phyloP scores from a whole-genome alignment of 2,329 filamentous ascomycete genomes.

The Niveomyces coronatus region DNA sequence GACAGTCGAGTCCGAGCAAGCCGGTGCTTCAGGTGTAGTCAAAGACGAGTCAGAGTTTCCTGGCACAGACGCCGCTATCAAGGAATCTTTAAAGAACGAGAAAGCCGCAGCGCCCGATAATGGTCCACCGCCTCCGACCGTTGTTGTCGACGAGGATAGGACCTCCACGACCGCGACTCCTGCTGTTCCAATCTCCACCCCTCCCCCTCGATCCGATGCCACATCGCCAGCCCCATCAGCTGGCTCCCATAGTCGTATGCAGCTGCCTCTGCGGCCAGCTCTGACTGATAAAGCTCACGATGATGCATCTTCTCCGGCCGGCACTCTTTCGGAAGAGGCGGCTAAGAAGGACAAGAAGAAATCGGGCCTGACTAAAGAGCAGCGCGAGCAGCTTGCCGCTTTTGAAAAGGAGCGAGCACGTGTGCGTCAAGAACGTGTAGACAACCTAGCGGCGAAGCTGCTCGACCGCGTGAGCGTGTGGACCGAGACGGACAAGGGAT shows the following conservation, averaged over 20 bases:
- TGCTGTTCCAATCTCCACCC: conserved; percentile 12
- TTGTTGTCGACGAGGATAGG: conserved; percentile 32
- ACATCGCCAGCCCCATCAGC: conserved; percentile 32
- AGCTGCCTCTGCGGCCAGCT: conserved; percentile 69
- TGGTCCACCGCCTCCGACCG: conserved; percentile 23
- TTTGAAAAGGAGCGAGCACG: conserved; percentile 78
- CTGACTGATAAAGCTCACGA: conserved; percentile 77
- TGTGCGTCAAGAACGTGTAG: conserved; percentile 81
- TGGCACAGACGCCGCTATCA: too few species aligned
- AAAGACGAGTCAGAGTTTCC: too few species aligned
- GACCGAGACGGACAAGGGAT: conserved; percentile 91
- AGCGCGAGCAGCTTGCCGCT: conserved; percentile 80
- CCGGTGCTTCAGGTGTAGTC: conserved; percentile 47
- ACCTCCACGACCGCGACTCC: conserved; percentile 14
- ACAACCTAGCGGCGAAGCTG: conserved; percentile 74
- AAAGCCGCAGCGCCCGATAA: conserved; percentile 21
- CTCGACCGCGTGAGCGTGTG: conserved; percentile 84
- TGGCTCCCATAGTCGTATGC: conserved; percentile 33
- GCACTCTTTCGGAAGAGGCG: conserved; percentile 54
- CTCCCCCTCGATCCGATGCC: conserved; percentile 23
- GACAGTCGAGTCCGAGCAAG: conserved; percentile 39
- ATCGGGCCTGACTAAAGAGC: conserved; percentile 76
- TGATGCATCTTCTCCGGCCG: conserved; percentile 53
- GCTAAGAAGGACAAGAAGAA: conserved; percentile 67
- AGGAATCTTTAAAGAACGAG: conserved; percentile 40